Evolutionary conservation across 495 filamentous ascomycete species (phyloP).

Genomic region (Hypoxylon trugodes): DNA sequence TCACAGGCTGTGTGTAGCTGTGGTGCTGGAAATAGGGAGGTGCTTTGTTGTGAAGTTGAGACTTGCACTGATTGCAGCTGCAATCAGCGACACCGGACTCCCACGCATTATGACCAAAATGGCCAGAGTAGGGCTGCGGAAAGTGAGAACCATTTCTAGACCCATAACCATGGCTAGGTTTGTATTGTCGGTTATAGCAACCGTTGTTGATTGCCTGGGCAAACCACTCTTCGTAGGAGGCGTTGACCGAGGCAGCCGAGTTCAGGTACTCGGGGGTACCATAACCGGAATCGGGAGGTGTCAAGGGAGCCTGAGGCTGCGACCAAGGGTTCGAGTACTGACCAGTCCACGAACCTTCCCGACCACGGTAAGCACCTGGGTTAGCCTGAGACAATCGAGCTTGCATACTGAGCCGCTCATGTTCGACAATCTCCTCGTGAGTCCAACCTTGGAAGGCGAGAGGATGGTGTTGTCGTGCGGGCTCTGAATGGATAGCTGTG

Average conservation of each 20-base stretch:
- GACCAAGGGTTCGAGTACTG: constrained; percentile 46
- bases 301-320: constrained; percentile 52
- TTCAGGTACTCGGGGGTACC: constrained; percentile 60
- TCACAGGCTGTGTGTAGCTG: constrained; percentile 71
- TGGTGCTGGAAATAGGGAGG: constrained; percentile 71
- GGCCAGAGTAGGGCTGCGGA: constrained; percentile 54
- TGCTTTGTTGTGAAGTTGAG: constrained; percentile 58
- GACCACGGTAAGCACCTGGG: constrained; percentile 53
- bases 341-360: constrained; percentile 57
- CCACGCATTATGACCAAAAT: constrained; percentile 67
- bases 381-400: constrained; percentile 55
- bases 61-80: constrained; percentile 69
- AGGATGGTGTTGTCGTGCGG: constrained; percentile 47
- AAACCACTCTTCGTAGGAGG: constrained; percentile 58
- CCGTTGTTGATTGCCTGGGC: constrained; percentile 49
- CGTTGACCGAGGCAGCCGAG: constrained; percentile 54
- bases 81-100: constrained; percentile 70
- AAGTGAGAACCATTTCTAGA: constrained; percentile 43
- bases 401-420: constrained; percentile 56
- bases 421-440: constrained; percentile 61
- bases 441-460: constrained; percentile 58
- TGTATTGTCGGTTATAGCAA: constrained; percentile 58
- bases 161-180: constrained; percentile 47
- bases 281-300: constrained; percentile 61
- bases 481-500: constrained; percentile 73